Conservation (phyloP, 1,139 yeast species). For the Pichia cactophila region DNA sequence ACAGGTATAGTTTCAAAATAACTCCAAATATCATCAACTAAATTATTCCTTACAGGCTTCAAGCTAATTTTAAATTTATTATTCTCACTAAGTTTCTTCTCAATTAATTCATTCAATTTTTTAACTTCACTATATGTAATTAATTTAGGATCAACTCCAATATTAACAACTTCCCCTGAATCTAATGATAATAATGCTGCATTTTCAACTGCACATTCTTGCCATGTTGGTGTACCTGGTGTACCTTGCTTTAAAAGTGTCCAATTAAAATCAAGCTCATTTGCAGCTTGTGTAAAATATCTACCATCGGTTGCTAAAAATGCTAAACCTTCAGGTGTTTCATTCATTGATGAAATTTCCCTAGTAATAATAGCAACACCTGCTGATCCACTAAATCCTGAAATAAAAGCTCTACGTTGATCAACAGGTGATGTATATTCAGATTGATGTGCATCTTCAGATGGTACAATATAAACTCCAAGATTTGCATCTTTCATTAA, state of each 20-base stretch:
- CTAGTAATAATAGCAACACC: slow-evolving; percentile 86
- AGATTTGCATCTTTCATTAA: slow-evolving; percentile 59
- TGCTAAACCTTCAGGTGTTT: slow-evolving; percentile 58
- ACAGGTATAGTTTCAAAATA: slow-evolving; percentile 42
- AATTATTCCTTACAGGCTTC: slow-evolving; percentile 58
- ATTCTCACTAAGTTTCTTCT: slow-evolving; percentile 22
- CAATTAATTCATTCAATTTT: slow-evolving; percentile 31
- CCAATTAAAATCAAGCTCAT: slow-evolving; percentile 90
- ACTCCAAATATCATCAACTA: slow-evolving; percentile 74
- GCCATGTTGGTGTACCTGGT: slow-evolving; percentile 74
- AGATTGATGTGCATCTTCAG: slow-evolving; percentile 91
- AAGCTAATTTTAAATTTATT: slow-evolving; percentile 45
- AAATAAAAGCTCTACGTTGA: slow-evolving; percentile 76
- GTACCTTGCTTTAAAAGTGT: slow-evolving; percentile 66
- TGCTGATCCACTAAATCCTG: slow-evolving; percentile 92
- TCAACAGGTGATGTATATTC: slow-evolving; percentile 80
- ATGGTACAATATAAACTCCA: slow-evolving; percentile 77
- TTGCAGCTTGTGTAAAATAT: slow-evolving; percentile 83
- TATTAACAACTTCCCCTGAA: slow-evolving; percentile 31
- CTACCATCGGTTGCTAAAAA: slow-evolving; percentile 91
- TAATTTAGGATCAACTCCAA: slow-evolving; percentile 64
- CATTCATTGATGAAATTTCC: slow-evolving; percentile 53
- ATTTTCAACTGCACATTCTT: slow-evolving; percentile 68
- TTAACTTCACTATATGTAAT: slow-evolving; percentile 44
- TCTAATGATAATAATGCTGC: slow-evolving; percentile 49